Evolutionary conservation across 129 eudicot genomes (phyloP), one percentile per base, ranked within the genome.

Genomic region (Centella asiatica): DNA sequence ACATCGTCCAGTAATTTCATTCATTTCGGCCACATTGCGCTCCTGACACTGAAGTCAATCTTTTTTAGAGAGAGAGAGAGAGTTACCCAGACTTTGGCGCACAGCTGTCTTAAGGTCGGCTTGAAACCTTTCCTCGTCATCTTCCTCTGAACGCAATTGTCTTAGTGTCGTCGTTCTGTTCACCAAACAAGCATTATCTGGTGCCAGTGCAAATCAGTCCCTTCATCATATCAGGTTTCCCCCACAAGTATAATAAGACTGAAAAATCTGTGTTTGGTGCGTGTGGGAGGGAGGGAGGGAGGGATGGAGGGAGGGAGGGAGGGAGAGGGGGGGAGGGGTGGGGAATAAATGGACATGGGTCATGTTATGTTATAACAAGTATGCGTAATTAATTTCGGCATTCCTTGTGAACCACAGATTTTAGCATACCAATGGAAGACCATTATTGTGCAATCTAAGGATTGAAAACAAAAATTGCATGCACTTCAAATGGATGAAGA

Each of bases 21-120:
- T n/a, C n/a, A n/a, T n/a, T n/a, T n/a, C n/a, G n/a, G n/a, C n/a
- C n/a, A n/a, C n/a, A n/a, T n/a, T n/a, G n/a, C n/a, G n/a, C n/a
- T n/a, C n/a, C n/a, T n/a, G n/a, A n/a, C n/a, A n/a, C n/a, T n/a
- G n/a, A n/a, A n/a, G n/a, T n/a, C n/a, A n/a, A n/a, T n/a, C n/a
- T n/a, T n/a, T n/a, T n/a, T n/a, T n/a, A 36, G 42, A 6, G 17
- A 31, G 62, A 32, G 8, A 40, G 44, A n/a, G 59, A 63, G 24
- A 71, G 25, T 72, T 81, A 90, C 97, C 97, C 40, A 90, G 86
- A 67, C 97, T 90, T 77, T 86, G 95, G 59, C 71, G 79, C 39
- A 90, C 89, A 66, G 95, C 97, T 81, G 69, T 86, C 76, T 89
- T 72, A 70, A 90, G 77, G 67, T 90, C 97, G 65, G 94, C 94